Evolutionary conservation across 257 asterid species (phyloP).

Genomic region (Gardenia jasminoides): DNA sequence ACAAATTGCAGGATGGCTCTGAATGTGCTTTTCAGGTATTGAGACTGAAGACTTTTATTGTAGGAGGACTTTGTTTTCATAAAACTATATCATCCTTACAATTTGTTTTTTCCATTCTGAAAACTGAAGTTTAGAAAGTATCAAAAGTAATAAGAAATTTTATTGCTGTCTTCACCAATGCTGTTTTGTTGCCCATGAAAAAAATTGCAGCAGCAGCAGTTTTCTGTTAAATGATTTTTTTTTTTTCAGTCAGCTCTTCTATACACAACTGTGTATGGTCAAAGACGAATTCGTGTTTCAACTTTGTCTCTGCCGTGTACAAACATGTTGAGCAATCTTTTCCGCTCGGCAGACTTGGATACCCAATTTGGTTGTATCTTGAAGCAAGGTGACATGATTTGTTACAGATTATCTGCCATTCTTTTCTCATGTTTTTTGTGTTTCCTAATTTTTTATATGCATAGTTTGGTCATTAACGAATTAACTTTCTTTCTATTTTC

Average conservation of each 20-base stretch:
- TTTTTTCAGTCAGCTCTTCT: constrained; percentile 86
- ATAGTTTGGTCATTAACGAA: not conserved
- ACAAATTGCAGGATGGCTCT: constrained; percentile 93
- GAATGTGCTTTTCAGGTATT: constrained; percentile 95
- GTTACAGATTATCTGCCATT: constrained; percentile 4
- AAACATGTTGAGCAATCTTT: constrained; percentile 80
- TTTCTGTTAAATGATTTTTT: not conserved
- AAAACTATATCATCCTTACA: not conserved
- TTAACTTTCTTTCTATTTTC: not conserved
- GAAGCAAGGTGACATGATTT: constrained; percentile 65
- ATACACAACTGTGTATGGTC: constrained; percentile 91
- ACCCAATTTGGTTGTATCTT: constrained; percentile 86
- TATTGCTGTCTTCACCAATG: not conserved
- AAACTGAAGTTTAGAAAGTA: not conserved
- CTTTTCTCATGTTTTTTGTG: not conserved
- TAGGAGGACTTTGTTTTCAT: not conserved
- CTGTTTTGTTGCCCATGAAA: not conserved
- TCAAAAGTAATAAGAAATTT: not conserved
- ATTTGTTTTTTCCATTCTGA: not conserved
- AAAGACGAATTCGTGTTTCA: constrained; percentile 95
- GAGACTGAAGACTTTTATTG: constrained; percentile 1
- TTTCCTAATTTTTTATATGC: not conserved
- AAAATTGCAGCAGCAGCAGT: not conserved
- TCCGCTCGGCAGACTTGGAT: constrained; percentile 95
- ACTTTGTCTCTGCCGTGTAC: constrained; percentile 94